A percentile compares a stretch with the other conserved stretches of the same genome.
These are phyloP conservation scores for Orbilia oligospora DNA, from an alignment of 2,329 filamentous ascomycete genomes.

Conservation along the genomic window DNA sequence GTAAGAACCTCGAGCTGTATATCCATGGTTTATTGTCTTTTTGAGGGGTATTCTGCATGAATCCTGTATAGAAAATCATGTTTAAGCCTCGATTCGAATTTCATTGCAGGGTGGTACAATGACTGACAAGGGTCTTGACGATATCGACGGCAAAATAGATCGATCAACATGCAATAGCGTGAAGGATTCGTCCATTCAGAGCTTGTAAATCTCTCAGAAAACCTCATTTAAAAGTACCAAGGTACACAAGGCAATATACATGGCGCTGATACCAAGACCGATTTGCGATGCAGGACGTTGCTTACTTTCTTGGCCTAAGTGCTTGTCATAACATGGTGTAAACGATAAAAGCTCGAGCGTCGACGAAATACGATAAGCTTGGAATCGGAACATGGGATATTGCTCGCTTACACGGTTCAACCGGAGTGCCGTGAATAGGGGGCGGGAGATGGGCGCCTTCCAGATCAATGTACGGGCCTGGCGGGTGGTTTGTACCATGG, in stretches of 20 bases:
- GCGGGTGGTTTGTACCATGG: background rate
- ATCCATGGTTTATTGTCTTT: background rate
- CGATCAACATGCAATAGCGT: background rate
- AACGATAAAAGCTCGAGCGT: constrained; percentile 18
- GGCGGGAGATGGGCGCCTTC: constrained; percentile 14
- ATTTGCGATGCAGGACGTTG: constrained; percentile 11
- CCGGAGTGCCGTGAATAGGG: background rate
- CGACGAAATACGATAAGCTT: constrained; percentile 6
- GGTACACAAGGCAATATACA: background rate
- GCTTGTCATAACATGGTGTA: background rate
- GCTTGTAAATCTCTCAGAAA: background rate
- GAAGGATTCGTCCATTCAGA: background rate
- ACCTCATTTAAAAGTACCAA: constrained; percentile 7
- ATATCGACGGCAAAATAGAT: background rate
- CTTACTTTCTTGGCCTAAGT: constrained; percentile 16
- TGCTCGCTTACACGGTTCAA: constrained; percentile 12
- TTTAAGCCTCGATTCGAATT: background rate
- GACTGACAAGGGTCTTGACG: background rate
- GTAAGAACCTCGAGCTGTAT: background rate
- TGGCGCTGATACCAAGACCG: constrained; percentile 22
- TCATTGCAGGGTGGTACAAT: background rate
- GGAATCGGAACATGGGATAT: constrained; percentile 1
- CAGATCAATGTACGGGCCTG: background rate
- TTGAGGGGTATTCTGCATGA: background rate
- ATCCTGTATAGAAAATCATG: background rate